Percentiles rank a stretch among this genome's conserved stretches.
Conservation (phyloP, 169 alveolate species). For the Plasmodium gonderi region DNA sequence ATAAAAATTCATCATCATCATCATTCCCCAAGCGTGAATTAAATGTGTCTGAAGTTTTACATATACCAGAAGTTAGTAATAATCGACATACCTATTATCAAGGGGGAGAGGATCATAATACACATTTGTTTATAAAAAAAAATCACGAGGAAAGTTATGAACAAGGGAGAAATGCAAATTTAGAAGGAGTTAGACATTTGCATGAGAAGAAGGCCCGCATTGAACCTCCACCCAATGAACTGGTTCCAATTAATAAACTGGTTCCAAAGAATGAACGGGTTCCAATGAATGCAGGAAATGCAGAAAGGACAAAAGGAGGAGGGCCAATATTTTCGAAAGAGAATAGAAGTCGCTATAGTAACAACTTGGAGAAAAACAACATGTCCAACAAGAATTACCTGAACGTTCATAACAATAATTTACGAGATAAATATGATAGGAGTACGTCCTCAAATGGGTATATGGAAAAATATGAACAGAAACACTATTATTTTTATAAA, state of each 20-base stretch:
- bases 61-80: no score
- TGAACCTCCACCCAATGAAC: not conserved
- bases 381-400: not conserved
- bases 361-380: conserved; percentile 10
- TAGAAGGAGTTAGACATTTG: no score
- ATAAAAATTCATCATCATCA: not conserved
- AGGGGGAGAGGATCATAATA: no score
- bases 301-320: not conserved
- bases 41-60: not conserved
- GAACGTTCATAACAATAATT: not conserved
- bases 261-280: no score
- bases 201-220: not conserved
- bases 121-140: no score
- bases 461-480: conserved; percentile 19
- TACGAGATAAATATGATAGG: not conserved
- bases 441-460: conserved; percentile 2
- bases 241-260: no score
- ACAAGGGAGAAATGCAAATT: not conserved
- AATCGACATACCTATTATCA: no score
- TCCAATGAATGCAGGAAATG: not conserved
- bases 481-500: conserved; percentile 18
- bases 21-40: not conserved
- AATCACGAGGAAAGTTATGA: not conserved
- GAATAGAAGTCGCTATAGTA: not conserved
- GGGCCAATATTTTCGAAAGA: not conserved